Evolutionary conservation across 164 flowering plant genomes (phyloP), one percentile per base, ranked within the genome.

Genomic region (Vitis riparia): DNA sequence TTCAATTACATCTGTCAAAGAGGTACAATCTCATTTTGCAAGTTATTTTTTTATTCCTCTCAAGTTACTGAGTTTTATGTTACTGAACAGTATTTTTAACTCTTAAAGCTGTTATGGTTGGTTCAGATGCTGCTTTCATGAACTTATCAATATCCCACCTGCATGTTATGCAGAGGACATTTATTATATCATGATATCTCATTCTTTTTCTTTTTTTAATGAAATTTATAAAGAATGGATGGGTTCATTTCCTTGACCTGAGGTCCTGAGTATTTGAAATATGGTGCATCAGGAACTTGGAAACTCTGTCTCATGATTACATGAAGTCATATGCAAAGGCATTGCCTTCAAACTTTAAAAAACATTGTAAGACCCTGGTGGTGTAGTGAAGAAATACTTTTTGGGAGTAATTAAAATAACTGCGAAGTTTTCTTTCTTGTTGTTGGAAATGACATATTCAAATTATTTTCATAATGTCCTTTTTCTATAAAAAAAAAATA

Each of bases 21-120:
- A 76, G 85, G 83, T 77, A 72, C n/a, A 3, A 23, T 55, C 64
- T 47, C 62, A 15, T 19, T 59, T 65, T 68, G 14, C 49, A 37
- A 37, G 44, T 37, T 37, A 6, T 4, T 12, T 62, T 62, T 23
- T 59, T 53, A 17, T 57, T 51, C 48, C 6, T 48, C 32, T 32
- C 7, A 29, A 57, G 15, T 63, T 27, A 30, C 11, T 3, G n/a
- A 19, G 27, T 17, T 60, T 32, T 5, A 51, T 17, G 48, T 9
- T 3, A 3, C 30, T 27, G 30, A 49, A 19, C 37, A 17, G 2
- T 19, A 19, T 17, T 6, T 17, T 17, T 48, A 5, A 6, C 8
- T 37, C 44, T 37, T 37, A 37, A 3, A 6, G 32, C 19, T 6
- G 8, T 37, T 14, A 13, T 61, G 15, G 64, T 37, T 61, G 11